These are phyloP conservation scores for Psilocybe cubensis DNA, from an alignment of 768 basidiomycete genomes.

Conservation along the genomic window DNA sequence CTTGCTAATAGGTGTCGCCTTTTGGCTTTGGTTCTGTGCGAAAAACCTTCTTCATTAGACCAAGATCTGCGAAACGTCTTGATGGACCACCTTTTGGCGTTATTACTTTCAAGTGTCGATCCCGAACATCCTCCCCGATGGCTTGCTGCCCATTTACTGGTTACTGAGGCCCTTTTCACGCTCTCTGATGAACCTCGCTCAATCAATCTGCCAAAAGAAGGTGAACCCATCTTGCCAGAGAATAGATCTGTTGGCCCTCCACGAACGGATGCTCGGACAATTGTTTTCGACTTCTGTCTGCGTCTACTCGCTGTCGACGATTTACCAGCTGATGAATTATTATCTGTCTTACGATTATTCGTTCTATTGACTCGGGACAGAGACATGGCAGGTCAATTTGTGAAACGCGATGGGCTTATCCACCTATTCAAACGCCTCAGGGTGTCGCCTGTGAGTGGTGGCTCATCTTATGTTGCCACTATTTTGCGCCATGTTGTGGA, in stretches of 20 bases:
- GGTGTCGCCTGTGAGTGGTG: constrained; percentile 61
- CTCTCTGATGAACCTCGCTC: constrained; percentile 72
- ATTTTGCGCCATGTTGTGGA: constrained; percentile 94
- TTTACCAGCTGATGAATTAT: constrained; percentile 78
- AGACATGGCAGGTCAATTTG: constrained; percentile 64
- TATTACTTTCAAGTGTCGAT: constrained; percentile 63
- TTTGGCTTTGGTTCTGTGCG: constrained; percentile 81
- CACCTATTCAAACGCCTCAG: constrained; percentile 72
- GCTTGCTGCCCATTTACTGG: constrained; percentile 85
- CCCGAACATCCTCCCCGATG: constrained; percentile 78
- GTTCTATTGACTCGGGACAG: constrained; percentile 84
- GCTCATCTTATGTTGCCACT: constrained; percentile 82
- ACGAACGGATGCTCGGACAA: constrained; percentile 61
- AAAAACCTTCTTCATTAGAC: constrained; percentile 64
- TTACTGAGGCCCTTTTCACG: constrained; percentile 82
- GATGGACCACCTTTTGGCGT: constrained; percentile 69
- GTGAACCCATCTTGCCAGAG: constrained; percentile 57
- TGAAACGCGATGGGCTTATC: constrained; percentile 64
- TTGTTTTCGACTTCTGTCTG: constrained; percentile 78
- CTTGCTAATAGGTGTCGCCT: constrained; percentile 85
- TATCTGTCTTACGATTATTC: constrained; percentile 81
- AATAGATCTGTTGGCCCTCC: constrained; percentile 61
- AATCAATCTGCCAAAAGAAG: constrained; percentile 71
- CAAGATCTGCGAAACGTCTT: constrained; percentile 56
- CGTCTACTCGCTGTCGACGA: constrained; percentile 67